Conservation (phyloP, 192 early-diverging fungal species). For the Chytriomyces sp. region DNA sequence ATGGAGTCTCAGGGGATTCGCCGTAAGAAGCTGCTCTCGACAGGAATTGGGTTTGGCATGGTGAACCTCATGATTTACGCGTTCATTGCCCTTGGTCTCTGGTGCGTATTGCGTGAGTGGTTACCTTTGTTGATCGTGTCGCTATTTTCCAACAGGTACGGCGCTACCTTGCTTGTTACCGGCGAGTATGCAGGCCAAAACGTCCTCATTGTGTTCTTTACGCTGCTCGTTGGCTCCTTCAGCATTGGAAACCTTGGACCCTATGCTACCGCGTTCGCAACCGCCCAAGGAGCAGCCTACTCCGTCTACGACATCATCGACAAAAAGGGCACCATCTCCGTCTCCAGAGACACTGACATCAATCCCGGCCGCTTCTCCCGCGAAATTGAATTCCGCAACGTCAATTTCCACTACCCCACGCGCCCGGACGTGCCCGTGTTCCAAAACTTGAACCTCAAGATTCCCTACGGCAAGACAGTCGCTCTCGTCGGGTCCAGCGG, state of each 20-base stretch:
- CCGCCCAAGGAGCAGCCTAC: conserved; percentile 42
- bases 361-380: conserved; percentile 73
- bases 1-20: conserved; percentile 60
- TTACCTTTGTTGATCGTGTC: no score
- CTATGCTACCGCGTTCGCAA: conserved; percentile 29
- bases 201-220: conserved; percentile 42
- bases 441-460: conserved; percentile 67
- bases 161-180: conserved; percentile 56
- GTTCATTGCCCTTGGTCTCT: conserved; percentile 73
- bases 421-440: conserved; percentile 83
- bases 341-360: conserved; percentile 54
- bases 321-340: conserved; percentile 43
- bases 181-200: conserved; percentile 44
- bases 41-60: conserved; percentile 68
- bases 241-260: conserved; percentile 24
- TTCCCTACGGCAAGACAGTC: conserved; percentile 80
- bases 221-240: conserved; percentile 32
- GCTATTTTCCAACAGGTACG: conserved; percentile 89
- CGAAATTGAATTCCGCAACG: conserved; percentile 59
- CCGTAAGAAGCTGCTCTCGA: conserved; percentile 56
- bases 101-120: no score
- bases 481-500: conserved; percentile 90
- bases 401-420: conserved; percentile 84
- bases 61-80: conserved; percentile 75
- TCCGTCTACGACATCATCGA: conserved; percentile 46